These are phyloP conservation scores for Endoconidiophora laricicola DNA, from an alignment of 2,329 filamentous ascomycete species.

Conservation along the genomic window DNA sequence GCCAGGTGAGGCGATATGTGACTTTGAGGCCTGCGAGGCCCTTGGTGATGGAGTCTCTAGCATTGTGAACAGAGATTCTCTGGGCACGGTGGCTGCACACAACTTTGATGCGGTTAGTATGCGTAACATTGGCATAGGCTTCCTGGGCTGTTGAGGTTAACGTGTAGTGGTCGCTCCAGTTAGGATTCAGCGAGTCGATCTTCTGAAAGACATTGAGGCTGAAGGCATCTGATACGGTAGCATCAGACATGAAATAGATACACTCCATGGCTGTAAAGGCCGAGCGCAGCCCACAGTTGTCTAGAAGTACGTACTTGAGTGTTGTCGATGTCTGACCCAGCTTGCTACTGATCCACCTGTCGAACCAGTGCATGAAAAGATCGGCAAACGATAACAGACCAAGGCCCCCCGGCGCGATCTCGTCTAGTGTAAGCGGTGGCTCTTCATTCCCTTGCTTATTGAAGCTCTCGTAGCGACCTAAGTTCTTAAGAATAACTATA, in stretches of 20 bases:
- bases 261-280: conserved; percentile 50
- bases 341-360: conserved; percentile 60
- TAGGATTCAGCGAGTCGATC: conserved; percentile 41
- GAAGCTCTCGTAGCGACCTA: conserved; percentile 36
- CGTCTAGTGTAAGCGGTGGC: conserved; percentile 37
- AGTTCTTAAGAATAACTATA: conserved; percentile 61
- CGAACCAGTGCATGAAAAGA: conserved; percentile 54
- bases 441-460: conserved; percentile 21
- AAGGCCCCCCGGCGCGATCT: conserved; percentile 32
- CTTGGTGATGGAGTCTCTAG: conserved; percentile 37
- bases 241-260: conserved; percentile 64
- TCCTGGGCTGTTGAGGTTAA: conserved; percentile 64
- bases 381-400: conserved; percentile 54
- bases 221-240: conserved; percentile 48
- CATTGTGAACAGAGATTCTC: conserved; percentile 27
- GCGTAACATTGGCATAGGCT: conserved; percentile 39
- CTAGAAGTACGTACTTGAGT: conserved; percentile 49
- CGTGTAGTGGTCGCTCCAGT: conserved; percentile 69
- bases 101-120: conserved; percentile 46
- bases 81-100: conserved; percentile 28
- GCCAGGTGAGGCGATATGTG: conserved; percentile 51
- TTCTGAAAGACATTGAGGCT: conserved; percentile 56
- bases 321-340: conserved; percentile 51
- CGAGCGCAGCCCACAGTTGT: conserved; percentile 48
- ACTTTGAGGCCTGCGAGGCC: conserved; percentile 47